Evolutionary conservation across 2,329 filamentous ascomycete genomes (phyloP).

Genomic region (Pseudogymnoascus sp.): DNA sequence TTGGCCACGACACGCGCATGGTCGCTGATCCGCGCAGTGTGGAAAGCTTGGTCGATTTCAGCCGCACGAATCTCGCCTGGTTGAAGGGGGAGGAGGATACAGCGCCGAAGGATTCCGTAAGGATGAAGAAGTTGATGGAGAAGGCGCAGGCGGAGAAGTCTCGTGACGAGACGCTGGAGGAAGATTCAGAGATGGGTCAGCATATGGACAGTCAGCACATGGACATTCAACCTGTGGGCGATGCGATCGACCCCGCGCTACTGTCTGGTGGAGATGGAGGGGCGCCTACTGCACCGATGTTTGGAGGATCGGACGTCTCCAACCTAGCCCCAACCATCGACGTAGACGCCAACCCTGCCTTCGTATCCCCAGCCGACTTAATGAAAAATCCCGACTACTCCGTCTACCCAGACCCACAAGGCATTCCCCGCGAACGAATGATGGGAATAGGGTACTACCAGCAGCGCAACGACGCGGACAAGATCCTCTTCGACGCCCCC

Average conservation of each 20-base stretch:
- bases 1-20: slow-evolving; percentile 84
- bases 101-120: slow-evolving; percentile 33
- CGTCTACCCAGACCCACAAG: slow-evolving; percentile 19
- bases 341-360: neutral
- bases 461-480: slow-evolving; percentile 21
- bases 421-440: slow-evolving; percentile 17
- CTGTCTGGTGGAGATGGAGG: neutral
- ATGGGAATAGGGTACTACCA: slow-evolving; percentile 27
- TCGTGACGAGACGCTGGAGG: slow-evolving; percentile 14
- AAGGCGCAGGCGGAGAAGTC: slow-evolving; percentile 27
- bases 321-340: neutral
- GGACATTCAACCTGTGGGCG: neutral
- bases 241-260: neutral
- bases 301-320: neutral
- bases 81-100: slow-evolving; percentile 51
- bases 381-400: neutral
- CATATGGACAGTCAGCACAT: neutral
- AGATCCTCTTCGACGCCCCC: slow-evolving; percentile 25
- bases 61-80: slow-evolving; percentile 80
- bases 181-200: neutral
- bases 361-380: neutral
- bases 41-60: slow-evolving; percentile 84
- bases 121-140: slow-evolving; percentile 27
- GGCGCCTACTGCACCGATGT: neutral
- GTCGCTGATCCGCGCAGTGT: slow-evolving; percentile 87